Evolutionary conservation across 352 stramenopile species (phyloP).

Genomic region (Phytophthora chlamydospora): DNA sequence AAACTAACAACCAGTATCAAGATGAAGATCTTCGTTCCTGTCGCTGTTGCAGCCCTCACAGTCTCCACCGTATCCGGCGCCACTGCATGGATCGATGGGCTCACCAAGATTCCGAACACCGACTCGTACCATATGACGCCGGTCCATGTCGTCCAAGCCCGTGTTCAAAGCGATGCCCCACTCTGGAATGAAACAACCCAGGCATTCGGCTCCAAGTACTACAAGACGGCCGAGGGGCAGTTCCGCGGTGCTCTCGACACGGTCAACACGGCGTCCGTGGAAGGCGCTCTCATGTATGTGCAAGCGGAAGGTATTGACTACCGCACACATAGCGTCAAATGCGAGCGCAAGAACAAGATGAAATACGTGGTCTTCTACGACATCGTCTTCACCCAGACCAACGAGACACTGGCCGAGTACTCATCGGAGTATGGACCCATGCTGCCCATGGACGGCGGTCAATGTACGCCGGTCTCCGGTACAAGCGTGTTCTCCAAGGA

Average conservation of each 20-base stretch:
- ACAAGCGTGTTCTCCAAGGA: conserved; percentile 20
- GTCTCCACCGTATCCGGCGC: conserved; percentile 4
- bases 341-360: conserved; percentile 74
- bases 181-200: conserved; percentile 24
- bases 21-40: conserved; percentile 31
- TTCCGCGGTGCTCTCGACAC: conserved; percentile 60
- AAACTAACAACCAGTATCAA: neutral
- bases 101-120: conserved; percentile 16
- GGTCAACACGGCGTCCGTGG: conserved; percentile 77
- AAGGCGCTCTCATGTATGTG: conserved; percentile 83
- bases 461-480: conserved; percentile 46
- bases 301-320: conserved; percentile 81
- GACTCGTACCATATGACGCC: conserved; percentile 37
- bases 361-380: conserved; percentile 79
- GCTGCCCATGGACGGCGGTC: conserved; percentile 65
- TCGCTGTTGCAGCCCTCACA: conserved; percentile 5
- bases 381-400: conserved; percentile 55
- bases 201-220: conserved; percentile 37
- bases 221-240: conserved; percentile 35
- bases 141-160: conserved; percentile 49
- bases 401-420: conserved; percentile 44
- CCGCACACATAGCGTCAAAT: conserved; percentile 34
- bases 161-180: conserved; percentile 52
- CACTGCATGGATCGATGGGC: conserved; percentile 11
- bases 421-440: conserved; percentile 55